These are phyloP conservation scores for Rhodotorula sp. DNA, from an alignment of 1,284 basidiomycete genomes.

Conservation along the genomic window DNA sequence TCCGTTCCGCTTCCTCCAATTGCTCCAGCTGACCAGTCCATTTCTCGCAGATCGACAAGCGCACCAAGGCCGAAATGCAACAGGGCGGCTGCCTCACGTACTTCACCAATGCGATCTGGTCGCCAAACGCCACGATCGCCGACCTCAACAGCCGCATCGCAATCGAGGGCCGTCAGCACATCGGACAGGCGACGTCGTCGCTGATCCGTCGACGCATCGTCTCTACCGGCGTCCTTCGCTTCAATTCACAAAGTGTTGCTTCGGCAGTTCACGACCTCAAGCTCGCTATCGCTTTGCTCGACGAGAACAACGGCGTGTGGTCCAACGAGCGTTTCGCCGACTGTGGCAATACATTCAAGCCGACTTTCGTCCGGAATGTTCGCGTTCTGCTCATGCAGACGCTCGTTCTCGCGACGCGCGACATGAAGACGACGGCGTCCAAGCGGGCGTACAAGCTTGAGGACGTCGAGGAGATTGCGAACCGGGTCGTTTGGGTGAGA, in stretches of 20 bases:
- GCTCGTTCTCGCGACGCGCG: neutral
- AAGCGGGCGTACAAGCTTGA: slow-evolving; percentile 3
- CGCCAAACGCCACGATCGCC: neutral
- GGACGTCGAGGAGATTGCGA: slow-evolving; percentile 2
- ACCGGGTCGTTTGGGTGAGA: neutral
- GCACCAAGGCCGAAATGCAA: neutral
- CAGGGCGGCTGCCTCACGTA: neutral
- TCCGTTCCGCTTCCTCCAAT: too few species aligned
- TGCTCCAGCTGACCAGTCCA: neutral
- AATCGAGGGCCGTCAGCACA: neutral
- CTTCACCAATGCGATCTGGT: neutral
- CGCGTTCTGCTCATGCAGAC: neutral
- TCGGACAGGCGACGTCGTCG: neutral
- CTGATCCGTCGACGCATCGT: neutral
- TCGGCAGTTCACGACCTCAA: too few species aligned
- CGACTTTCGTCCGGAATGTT: neutral
- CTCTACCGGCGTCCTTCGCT: neutral
- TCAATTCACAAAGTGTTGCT: too few species aligned
- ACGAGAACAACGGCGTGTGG: too few species aligned
- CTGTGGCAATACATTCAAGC: neutral
- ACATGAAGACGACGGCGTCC: neutral
- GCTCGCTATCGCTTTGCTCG: too few species aligned
- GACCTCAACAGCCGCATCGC: slow-evolving; percentile 1
- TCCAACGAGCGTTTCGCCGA: too few species aligned
- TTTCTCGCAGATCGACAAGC: neutral